phyloP scores from a whole-genome alignment of 2,329 filamentous ascomycete species.

The Ophiocordyceps polyrhachis-furcata region DNA sequence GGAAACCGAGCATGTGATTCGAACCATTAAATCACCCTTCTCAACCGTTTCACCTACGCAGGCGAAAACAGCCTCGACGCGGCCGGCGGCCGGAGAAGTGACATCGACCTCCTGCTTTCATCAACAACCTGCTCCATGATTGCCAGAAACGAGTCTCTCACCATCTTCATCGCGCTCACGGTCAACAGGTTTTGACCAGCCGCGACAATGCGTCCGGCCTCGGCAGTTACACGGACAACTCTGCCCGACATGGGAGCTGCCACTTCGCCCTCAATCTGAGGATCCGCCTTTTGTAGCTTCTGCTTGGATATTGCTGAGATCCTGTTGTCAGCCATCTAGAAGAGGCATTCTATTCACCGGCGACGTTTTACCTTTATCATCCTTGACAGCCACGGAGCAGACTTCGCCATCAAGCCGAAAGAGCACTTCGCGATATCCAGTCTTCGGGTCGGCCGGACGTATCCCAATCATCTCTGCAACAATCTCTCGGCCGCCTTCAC shows the following conservation, averaged over 20 bases:
- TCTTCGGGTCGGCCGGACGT: not conserved
- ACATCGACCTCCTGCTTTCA: not conserved
- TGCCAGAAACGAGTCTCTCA: not conserved
- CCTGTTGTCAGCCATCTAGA: too few relatives aligned
- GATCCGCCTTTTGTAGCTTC: not conserved
- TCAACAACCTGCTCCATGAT: not conserved
- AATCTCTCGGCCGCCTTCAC: not conserved
- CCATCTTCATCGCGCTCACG: slow-evolving; percentile 1
- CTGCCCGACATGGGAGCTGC: not conserved
- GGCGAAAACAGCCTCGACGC: not conserved
- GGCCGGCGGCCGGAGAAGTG: not conserved
- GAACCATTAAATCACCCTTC: not conserved
- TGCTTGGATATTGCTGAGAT: not conserved
- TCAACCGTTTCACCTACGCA: not conserved
- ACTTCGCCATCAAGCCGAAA: not conserved
- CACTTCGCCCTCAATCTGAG: not conserved
- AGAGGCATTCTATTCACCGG: too few relatives aligned
- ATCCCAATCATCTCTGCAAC: not conserved
- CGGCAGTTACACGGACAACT: not conserved
- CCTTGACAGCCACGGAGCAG: not conserved
- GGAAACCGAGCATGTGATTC: not conserved
- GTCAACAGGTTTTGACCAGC: not conserved
- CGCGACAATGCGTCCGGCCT: not conserved
- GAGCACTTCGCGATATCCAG: not conserved
- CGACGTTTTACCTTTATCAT: not conserved